Evolutionary conservation across 805 yeast genomes (phyloP), one percentile per base, ranked within the genome.

Genomic region (Metschnikowia orientalis): DNA sequence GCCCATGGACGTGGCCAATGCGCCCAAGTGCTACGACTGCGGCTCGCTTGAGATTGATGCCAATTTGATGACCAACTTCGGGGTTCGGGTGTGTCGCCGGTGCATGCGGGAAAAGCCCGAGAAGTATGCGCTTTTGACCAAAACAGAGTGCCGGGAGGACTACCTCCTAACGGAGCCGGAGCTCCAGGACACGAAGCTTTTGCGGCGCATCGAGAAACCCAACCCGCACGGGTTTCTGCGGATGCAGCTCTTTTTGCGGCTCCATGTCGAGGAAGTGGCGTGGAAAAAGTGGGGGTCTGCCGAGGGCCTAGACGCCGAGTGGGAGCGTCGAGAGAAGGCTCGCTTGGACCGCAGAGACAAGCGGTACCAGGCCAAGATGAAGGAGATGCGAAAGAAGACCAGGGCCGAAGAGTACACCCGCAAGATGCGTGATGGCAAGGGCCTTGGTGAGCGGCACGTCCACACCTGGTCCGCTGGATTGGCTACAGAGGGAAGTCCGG

Each of bases 151-250:
- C 56, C 75, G 79, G 24, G 90, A 84, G 47, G 99, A 92, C 60
- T 92, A 92, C 55, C 71, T 92, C 25, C 57, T 92, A 18, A 92
- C 99, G 0, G 98, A 92, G 30, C 92, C 97, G 1, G 98, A 92
- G 54, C 67, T 92, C 26, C 71, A 75, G 32, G 98, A 92, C 54
- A 59, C 58, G 5, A 65, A 56, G 2, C 58, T 89, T 15, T 65
- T 92, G 39, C 81, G 81, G 8, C 75, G 92, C 41, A 63, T 90
- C 40, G 95, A 88, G 42, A 85, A 89, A 47, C 87, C 95, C 2
- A 92, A 92, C 52, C 99, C 99, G 0, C 95, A 92, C 57, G 87
- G 89, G 26, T 92, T 78, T 59, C 82, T 87, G 30, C 73, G 92
- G 51, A 92, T 92, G 99, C 95, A 89, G 69, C 67, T 92, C 35